Evolutionary conservation across 2,329 filamentous ascomycete species (phyloP), one percentile per base, ranked within the genome.

Genomic region (Chrysoporthe puriensis): DNA sequence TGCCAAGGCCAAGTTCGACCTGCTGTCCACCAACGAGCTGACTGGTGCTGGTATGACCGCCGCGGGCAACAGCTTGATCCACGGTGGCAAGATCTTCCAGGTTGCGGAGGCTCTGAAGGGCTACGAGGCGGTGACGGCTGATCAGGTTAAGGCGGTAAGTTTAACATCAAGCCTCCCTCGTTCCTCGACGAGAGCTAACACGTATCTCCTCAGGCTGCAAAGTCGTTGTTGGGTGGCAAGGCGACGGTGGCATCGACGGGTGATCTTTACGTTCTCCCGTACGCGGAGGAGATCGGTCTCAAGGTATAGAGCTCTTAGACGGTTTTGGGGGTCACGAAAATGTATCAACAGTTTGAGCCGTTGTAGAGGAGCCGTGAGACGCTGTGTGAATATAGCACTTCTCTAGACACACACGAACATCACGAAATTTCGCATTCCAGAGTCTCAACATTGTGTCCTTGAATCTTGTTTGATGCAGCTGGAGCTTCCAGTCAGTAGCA

Each of bases 271-370:
- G 87, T 91, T 76, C 89, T 99, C 78, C 96, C 96, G 67, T 99
- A 91, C 78, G 96, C 94, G 73, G 92, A 94, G 82, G 96, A 99
- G 78, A 86, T 99, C 79, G 96, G 95, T 75, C 88, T 99, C 78
- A 93, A 90, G 80, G 93, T 97, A 87, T 99, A 96, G 88, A 88
- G 59, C 46, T 57, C 44, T 58, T 69, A 57, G 69, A 71, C 71
- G 72, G 56, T 59, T 61, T 40, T 46, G 67, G 71, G 71, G 73
- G 54, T 68, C 71, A 66, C 68, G 67, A 76, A 77, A 74, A 74
- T 82, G 79, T 82, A 82, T 75, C 78, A 82, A 80, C 76, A 82
- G 74, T 72, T 77, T 76, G 71, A 77, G 73, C 77, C 74, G 75
- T 76, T 77, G 76, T 78, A 79, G 75, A 81, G 73, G 76, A 71